phyloP scores from a whole-genome alignment of 805 yeast genomes.

The Metschnikowia proteae region DNA sequence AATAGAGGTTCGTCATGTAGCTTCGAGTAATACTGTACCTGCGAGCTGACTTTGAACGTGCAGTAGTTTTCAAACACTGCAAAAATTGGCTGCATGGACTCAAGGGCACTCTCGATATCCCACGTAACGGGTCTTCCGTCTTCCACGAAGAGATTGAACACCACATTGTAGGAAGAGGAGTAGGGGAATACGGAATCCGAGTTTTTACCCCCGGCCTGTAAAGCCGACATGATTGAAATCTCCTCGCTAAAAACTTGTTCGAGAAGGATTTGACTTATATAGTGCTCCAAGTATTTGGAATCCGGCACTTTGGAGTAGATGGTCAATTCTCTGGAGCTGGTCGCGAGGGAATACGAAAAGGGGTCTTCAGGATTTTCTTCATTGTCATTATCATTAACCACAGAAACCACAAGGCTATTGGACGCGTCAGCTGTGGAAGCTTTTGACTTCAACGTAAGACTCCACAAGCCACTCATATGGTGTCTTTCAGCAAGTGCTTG shows the following conservation, averaged over 20 bases:
- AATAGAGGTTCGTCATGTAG: constrained; percentile 26
- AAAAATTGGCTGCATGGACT: constrained; percentile 55
- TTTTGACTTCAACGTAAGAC: constrained; percentile 22
- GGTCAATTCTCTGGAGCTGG: constrained; percentile 31
- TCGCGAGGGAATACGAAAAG: constrained; percentile 29
- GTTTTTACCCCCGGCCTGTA: constrained; percentile 7
- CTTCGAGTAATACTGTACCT: constrained; percentile 64
- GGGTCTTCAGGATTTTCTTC: constrained; percentile 10
- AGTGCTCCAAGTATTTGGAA: constrained; percentile 30
- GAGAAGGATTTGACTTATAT: constrained; percentile 34
- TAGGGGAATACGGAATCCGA: constrained; percentile 46
- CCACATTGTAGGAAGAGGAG: constrained; percentile 67
- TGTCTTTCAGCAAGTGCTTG: constrained; percentile 17
- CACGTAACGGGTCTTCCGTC: constrained; percentile 64
- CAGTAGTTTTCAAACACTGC: constrained; percentile 50
- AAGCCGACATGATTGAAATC: constrained; percentile 24
- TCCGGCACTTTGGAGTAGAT: constrained; percentile 24
- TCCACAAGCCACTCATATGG: constrained; percentile 22
- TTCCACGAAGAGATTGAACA: constrained; percentile 71
- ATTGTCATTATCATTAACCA: constrained; percentile 26
- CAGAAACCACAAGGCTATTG: constrained; percentile 29
- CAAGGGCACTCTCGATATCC: constrained; percentile 60
- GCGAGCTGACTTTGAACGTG: constrained; percentile 74
- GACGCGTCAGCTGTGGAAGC: constrained; percentile 5
- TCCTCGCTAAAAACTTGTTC: constrained; percentile 41